Percentiles rank a stretch among this genome's conserved stretches.
Conservation (phyloP, 768 basidiomycete genomes). For the Lanmaoa rubissima region DNA sequence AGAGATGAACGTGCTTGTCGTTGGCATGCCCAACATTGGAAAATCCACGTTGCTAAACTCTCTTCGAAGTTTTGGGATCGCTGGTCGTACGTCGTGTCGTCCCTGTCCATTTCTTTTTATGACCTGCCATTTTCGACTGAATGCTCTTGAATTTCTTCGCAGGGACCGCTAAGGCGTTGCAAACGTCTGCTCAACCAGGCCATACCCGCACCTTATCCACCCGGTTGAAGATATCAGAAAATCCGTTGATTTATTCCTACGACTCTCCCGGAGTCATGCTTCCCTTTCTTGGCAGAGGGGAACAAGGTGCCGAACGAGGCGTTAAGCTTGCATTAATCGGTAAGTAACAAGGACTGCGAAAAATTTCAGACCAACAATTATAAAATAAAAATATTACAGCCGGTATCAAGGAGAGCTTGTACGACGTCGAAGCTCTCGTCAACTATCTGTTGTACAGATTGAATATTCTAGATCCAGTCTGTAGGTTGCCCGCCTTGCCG, state of each 20-base stretch:
- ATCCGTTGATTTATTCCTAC: conserved; percentile 87
- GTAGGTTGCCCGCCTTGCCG: conserved; percentile 42
- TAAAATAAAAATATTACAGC: conserved; percentile 44
- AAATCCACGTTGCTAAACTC: conserved; percentile 95
- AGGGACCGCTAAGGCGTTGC: conserved; percentile 86
- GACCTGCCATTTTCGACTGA: neutral
- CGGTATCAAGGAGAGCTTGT: conserved; percentile 91
- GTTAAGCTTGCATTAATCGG: conserved; percentile 93
- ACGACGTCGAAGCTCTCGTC: conserved; percentile 80
- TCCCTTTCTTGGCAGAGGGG: conserved; percentile 86
- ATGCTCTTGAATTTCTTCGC: conserved; percentile 2
- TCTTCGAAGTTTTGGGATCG: conserved; percentile 80
- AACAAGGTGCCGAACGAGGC: conserved; percentile 84
- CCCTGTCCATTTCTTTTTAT: conserved; percentile 1
- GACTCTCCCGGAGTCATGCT: conserved; percentile 98
- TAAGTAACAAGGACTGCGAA: conserved; percentile 40
- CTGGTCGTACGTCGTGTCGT: conserved; percentile 63
- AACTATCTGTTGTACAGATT: conserved; percentile 85
- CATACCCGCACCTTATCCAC: conserved; percentile 88
- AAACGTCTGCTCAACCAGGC: conserved; percentile 87
- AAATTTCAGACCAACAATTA: conserved; percentile 2
- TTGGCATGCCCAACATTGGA: conserved; percentile 99
- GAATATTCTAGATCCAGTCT: conserved; percentile 69
- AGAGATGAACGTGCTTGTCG: conserved; percentile 85
- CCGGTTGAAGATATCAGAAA: conserved; percentile 76